A percentile compares a stretch with the other conserved stretches of the same genome.
Evolutionary conservation across 176 grass and related monocot genomes (phyloP).

Genomic region (Musa itinerans): DNA sequence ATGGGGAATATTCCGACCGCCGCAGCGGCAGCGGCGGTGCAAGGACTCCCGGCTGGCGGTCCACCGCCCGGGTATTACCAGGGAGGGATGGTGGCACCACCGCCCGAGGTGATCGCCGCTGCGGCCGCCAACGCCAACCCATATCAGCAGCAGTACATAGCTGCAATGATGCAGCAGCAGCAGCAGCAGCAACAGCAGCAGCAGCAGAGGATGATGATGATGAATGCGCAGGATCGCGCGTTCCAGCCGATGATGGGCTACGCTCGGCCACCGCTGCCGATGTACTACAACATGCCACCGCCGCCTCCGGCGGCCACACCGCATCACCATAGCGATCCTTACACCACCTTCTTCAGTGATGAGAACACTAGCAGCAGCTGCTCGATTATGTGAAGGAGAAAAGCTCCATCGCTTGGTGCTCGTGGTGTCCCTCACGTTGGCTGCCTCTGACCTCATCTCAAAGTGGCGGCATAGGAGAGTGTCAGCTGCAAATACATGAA

Average conservation of each 20-base stretch:
- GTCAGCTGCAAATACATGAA: neutral
- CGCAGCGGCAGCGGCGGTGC: constrained; percentile 17
- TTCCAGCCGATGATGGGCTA: constrained; percentile 18
- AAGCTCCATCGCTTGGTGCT: neutral
- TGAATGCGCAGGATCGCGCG: neutral
- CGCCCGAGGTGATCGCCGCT: constrained; percentile 3
- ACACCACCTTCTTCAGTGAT: constrained; percentile 11
- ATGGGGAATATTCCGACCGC: constrained; percentile 6
- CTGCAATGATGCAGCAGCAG: constrained; percentile 33
- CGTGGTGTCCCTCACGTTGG: neutral
- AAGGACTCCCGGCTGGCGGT: constrained; percentile 32
- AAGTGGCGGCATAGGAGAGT: neutral
- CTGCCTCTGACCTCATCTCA: neutral
- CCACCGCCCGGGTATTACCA: constrained; percentile 40
- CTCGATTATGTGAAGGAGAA: constrained; percentile 6
- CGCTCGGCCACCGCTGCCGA: constrained; percentile 5
- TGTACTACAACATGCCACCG: constrained; percentile 8
- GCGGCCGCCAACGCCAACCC: constrained; percentile 1
- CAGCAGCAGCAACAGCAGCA: constrained; percentile 22
- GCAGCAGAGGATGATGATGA: constrained; percentile 26
- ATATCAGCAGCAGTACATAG: constrained; percentile 25
- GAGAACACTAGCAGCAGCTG: constrained; percentile 8
- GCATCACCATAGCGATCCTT: neutral
- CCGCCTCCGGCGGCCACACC: neutral
- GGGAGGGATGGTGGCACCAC: constrained; percentile 8